phyloP scores from a whole-genome alignment of 73 alveolate genomes.

The Paramecium octaurelia region DNA sequence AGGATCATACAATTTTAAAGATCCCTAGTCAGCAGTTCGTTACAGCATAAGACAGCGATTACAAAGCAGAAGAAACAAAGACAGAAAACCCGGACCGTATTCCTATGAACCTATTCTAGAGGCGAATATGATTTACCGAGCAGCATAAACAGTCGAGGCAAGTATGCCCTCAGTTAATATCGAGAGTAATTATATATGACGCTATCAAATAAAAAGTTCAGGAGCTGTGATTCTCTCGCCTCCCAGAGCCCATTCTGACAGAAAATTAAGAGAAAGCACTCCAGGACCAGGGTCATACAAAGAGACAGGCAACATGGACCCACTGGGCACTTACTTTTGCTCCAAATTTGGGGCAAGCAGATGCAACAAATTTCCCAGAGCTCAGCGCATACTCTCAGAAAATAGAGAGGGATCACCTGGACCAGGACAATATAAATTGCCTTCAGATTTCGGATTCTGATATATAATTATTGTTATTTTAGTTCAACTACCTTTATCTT shows the following conservation, averaged over 20 bases:
- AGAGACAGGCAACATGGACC: neutral
- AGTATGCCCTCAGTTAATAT: neutral
- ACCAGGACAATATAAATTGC: constrained; percentile 56
- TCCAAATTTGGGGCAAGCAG: constrained; percentile 6
- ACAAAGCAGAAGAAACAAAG: neutral
- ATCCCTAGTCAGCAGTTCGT: neutral
- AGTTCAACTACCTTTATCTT: neutral
- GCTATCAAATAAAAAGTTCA: neutral
- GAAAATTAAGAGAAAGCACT: neutral
- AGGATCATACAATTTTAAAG: constrained; percentile 22
- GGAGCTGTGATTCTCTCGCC: constrained; percentile 33
- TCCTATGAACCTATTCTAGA: neutral
- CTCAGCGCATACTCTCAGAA: neutral
- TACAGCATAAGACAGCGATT: neutral
- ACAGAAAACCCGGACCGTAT: constrained; percentile 42
- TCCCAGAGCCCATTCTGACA: neutral
- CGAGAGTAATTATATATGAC: neutral
- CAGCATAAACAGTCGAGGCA: neutral
- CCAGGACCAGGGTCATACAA: constrained; percentile 41
- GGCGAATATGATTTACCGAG: constrained; percentile 6
- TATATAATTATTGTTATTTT: neutral
- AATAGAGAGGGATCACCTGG: constrained; percentile 51
- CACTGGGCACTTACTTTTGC: neutral
- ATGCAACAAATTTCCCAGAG: neutral
- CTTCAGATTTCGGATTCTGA: constrained; percentile 54